phyloP scores from a whole-genome alignment of 2,329 filamentous ascomycete genomes.

The Fusarium keratoplasticum region DNA sequence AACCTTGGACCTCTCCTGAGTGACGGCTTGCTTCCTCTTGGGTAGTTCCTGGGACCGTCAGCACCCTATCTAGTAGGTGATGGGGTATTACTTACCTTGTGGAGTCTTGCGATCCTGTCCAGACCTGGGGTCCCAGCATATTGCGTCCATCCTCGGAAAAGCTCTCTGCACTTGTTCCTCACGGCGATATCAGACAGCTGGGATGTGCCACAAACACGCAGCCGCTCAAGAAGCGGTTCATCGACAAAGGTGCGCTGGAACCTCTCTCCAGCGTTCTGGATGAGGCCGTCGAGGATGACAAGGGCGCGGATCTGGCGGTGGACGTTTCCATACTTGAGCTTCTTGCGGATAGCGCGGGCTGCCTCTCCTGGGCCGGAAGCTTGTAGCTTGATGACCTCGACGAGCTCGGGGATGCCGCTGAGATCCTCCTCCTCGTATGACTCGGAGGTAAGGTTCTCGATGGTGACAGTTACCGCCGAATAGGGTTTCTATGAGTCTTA shows the following conservation, averaged over 20 bases:
- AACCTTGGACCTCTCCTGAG: conserved; percentile 84
- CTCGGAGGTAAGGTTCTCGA: conserved; percentile 92
- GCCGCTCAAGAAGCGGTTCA: conserved; percentile 89
- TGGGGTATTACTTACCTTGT: conserved; percentile 62
- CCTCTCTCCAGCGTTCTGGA: conserved; percentile 90
- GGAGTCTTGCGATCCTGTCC: conserved; percentile 81
- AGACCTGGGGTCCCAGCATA: conserved; percentile 87
- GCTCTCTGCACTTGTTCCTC: conserved; percentile 85
- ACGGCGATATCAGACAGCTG: conserved; percentile 86
- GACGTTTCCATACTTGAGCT: conserved; percentile 97
- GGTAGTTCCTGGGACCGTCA: conserved; percentile 66
- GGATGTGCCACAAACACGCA: conserved; percentile 88
- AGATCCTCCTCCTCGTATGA: conserved; percentile 91
- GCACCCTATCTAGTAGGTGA: conserved; percentile 1
- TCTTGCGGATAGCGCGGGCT: conserved; percentile 92
- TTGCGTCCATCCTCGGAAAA: conserved; percentile 90
- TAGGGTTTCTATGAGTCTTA: conserved; percentile 74
- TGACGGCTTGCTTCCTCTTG: conserved; percentile 76
- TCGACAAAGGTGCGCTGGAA: conserved; percentile 92
- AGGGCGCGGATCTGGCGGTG: conserved; percentile 92
- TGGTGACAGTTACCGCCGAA: conserved; percentile 90
- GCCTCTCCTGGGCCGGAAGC: conserved; percentile 88
- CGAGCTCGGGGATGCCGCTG: conserved; percentile 90
- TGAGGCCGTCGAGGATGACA: conserved; percentile 89
- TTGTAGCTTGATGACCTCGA: conserved; percentile 94